Base-by-base conservation (phyloP, 2,329 filamentous ascomycete species). In the Exophiala sideris region DNA sequence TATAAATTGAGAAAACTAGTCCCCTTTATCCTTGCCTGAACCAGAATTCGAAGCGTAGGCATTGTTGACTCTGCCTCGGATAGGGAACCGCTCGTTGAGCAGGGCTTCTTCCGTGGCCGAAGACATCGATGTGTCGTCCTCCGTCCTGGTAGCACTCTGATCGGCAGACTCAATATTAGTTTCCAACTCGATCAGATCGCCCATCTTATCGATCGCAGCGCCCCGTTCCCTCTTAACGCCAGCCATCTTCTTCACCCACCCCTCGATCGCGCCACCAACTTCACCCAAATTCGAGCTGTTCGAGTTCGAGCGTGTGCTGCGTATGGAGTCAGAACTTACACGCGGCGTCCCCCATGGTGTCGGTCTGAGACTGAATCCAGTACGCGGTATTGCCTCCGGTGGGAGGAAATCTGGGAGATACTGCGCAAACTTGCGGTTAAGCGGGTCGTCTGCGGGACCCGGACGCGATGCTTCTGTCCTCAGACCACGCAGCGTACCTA, bases 181-280 rank as follows among this genome's bases (percentile, higher is more conserved):
- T 20, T 73, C 67, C 56, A 76, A 56, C 54, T 76, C 74, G 14
- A 76, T 76, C 24, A 76, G 60, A 58, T 76, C 74, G 8, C 71
- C 71, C 48, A 67, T 62, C 11, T 52, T 55, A 18, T 54, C 50
- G 12, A 55, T 48, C 2, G 45, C 39, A 1, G 46, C 55, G 29
- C 44, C 41, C 18, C 59, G 41, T 33, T 57, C 47, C 11, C 54
- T 45, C 34, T 58, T 58, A 11, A 45, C 50, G 10, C 54, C 52
- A 1, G 58, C 89, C 35, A 95, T 85, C 58, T 90, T 89, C 56
- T 91, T 80, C 55, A 97, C 77, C 91, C 94, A 99, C 1, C 86
- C 87, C 72, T 97, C 94, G 29, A 97, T 85, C 2, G 88, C 87
- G 5, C 89, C 87, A 1, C 91, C 91, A 8, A 95, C 86, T 59